Evolutionary conservation across 2,329 filamentous ascomycete genomes (phyloP).

Genomic region (Aquanectria penicillioides): DNA sequence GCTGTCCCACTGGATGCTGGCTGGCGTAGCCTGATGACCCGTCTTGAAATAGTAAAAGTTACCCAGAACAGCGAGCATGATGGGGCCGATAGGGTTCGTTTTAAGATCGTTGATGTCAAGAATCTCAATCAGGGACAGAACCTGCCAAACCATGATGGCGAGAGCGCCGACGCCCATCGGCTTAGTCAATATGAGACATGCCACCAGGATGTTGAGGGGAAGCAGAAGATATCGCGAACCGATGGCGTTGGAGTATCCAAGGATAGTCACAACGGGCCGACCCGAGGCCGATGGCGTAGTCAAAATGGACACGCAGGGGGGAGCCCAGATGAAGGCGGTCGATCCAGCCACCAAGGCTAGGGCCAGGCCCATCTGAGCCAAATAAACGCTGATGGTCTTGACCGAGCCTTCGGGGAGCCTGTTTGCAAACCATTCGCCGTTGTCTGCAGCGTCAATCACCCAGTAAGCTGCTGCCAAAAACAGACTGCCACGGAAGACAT

Average conservation of each 20-base stretch:
- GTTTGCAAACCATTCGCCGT: constrained; percentile 78
- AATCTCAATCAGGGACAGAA: constrained; percentile 79
- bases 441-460: constrained; percentile 89
- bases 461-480: constrained; percentile 84
- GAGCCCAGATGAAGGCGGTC: constrained; percentile 85
- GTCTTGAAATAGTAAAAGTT: constrained; percentile 98
- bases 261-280: constrained; percentile 74
- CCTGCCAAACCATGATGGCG: constrained; percentile 85
- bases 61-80: constrained; percentile 87
- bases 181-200: constrained; percentile 85
- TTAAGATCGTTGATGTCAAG: constrained; percentile 70
- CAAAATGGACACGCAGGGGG: constrained; percentile 82
- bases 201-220: constrained; percentile 79
- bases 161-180: constrained; percentile 93
- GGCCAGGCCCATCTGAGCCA: constrained; percentile 84
- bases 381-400: constrained; percentile 78
- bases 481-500: constrained; percentile 80
- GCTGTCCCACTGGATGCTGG: constrained; percentile 93
- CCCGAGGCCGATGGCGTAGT: constrained; percentile 56
- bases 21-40: constrained; percentile 89
- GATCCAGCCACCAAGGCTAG: constrained; percentile 86
- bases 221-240: constrained; percentile 90
- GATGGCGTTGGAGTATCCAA: constrained; percentile 93
- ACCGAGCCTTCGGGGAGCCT: constrained; percentile 66
- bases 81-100: constrained; percentile 79